Evolutionary conservation across 345 rosid species (phyloP), one percentile per base, ranked within the genome.

Genomic region (Erodium maritimum): DNA sequence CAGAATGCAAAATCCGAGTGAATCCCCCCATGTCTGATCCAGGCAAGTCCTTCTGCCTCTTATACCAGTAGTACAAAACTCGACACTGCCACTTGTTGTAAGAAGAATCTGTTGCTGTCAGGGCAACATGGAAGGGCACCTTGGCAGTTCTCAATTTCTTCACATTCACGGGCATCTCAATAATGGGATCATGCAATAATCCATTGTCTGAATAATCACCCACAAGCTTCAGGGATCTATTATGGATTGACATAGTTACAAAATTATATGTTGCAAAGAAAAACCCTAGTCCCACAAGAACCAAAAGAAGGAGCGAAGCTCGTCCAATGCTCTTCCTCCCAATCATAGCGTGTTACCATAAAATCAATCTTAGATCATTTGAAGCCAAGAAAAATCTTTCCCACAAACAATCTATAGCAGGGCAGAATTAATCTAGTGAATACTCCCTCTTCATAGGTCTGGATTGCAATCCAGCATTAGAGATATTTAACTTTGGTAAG

Each of bases 1-100:
- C 97, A 0, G 99, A 93, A 71, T 93, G 97, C 80, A 93, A 76
- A 65, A 93, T 69, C 19, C 99, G 83, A 1, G 97, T 89, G 59
- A 93, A 93, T 64, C 91, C 88, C 14, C 99, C 99, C 95, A 93
- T 89, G 55, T 85, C 95, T 0, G 97, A 93, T 50, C 88, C 87
- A 23, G 88, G 95, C 77, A 70, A 71, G 65, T 79, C 77, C 79
- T 77, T 93, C 67, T 69, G 66, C 82, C 78, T 82, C 66, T 79
- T 87, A 70, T 93, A 93, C 97, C 97, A 93, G 58, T 93, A 93
- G 65, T 89, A 85, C 95, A 89, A 87, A 0, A 93, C 83, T 62
- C 96, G 95, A 75, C 95, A 85, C 71, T 93, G 99, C 99, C 99
- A 89, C 69, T 85, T 81, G 65, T 84, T 89, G 70, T 93, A 93